These are phyloP conservation scores for Litsea cubeba DNA, from an alignment of 164 flowering plant species.

Conservation along the genomic window DNA sequence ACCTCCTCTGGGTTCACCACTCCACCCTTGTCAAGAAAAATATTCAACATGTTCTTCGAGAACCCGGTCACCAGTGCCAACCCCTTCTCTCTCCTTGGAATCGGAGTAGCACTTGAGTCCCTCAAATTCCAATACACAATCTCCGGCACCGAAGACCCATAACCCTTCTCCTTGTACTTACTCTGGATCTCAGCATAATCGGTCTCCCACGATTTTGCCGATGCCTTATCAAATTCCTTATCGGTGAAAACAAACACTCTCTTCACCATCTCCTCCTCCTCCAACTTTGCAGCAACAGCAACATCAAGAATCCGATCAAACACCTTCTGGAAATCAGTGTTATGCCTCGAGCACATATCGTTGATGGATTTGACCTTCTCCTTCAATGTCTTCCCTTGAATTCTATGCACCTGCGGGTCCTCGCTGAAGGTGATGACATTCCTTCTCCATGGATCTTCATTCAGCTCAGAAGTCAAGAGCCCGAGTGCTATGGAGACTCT, in stretches of 20 bases:
- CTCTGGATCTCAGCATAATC: conserved; percentile 37
- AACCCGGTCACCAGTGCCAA: conserved; percentile 53
- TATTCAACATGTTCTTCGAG: conserved; percentile 42
- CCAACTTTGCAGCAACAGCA: conserved; percentile 12
- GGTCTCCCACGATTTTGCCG: conserved; percentile 35
- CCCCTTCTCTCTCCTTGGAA: conserved; percentile 25
- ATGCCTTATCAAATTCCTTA: conserved; percentile 51
- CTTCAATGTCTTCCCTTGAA: conserved; percentile 12
- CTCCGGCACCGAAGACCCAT: conserved; percentile 31
- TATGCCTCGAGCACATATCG: conserved; percentile 24
- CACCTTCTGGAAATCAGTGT: conserved; percentile 29
- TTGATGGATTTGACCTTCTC: conserved; percentile 17
- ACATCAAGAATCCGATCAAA: conserved; percentile 25
- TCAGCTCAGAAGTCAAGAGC: conserved; percentile 23
- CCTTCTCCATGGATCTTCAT: conserved; percentile 33
- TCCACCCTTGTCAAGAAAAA: conserved; percentile 41
- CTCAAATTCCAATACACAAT: conserved; percentile 52
- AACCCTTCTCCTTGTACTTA: conserved; percentile 31
- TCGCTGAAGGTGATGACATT: conserved; percentile 25
- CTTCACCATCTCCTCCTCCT: conserved; percentile 32
- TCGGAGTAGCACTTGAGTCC: conserved; percentile 38
- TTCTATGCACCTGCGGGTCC: conserved; percentile 5
- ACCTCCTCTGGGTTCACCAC: conserved; percentile 29
- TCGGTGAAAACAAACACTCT: conserved; percentile 55
- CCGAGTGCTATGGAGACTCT: conserved; percentile 27